phyloP scores from a whole-genome alignment of 768 basidiomycete species.

The Lactarius tabidus region DNA sequence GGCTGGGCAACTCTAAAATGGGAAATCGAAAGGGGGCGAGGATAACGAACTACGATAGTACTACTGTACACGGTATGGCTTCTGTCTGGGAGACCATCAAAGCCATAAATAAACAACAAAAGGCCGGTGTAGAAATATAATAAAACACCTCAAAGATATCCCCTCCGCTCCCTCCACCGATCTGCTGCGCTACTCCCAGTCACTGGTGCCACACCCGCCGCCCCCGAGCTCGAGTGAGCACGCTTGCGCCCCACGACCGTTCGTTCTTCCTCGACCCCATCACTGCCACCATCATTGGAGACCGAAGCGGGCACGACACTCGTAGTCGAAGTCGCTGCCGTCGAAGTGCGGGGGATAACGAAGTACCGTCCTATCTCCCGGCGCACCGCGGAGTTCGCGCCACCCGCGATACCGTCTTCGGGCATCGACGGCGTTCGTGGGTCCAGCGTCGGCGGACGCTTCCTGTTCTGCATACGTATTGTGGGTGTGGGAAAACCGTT shows the following conservation, averaged over 20 bases:
- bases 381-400: conserved; percentile 14
- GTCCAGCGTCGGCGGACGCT: conserved; percentile 11
- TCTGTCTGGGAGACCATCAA: not conserved
- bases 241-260: conserved; percentile 19
- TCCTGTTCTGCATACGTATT: conserved; percentile 33
- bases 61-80: not conserved
- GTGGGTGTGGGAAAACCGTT: not conserved
- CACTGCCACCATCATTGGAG: not conserved
- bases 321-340: not conserved
- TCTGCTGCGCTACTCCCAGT: not conserved
- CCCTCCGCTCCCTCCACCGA: conserved; percentile 12
- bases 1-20: not conserved
- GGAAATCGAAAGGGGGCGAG: not conserved
- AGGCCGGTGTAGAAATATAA: not conserved
- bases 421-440: not conserved
- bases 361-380: conserved; percentile 12
- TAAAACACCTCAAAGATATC: not conserved
- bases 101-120: not conserved
- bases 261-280: not conserved
- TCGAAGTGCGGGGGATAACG: not conserved
- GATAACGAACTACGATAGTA: not conserved
- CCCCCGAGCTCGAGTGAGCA: conserved; percentile 7
- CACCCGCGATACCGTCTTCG: conserved; percentile 2
- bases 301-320: not conserved
- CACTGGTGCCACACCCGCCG: not conserved